phyloP scores from a whole-genome alignment of 1,139 yeast species.

The Geotrichum cucujoidarum region DNA sequence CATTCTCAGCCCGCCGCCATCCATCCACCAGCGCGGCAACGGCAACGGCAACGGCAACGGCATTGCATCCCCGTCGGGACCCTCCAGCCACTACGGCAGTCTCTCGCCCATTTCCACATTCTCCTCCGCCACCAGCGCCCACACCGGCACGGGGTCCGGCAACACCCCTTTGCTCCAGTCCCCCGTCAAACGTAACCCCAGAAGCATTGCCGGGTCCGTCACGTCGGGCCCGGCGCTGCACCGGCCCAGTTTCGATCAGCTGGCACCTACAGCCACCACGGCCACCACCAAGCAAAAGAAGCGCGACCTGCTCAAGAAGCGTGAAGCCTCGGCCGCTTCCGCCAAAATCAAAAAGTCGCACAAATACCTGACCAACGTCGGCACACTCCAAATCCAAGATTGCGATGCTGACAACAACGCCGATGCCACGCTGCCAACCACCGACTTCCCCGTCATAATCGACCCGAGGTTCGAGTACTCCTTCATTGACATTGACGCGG shows the following conservation, averaged over 20 bases:
- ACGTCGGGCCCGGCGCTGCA: no score
- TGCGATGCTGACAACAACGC: background rate
- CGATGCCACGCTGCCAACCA: no score
- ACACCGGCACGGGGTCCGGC: no score
- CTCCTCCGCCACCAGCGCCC: background rate
- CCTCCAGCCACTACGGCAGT: background rate
- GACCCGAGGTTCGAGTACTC: conserved; percentile 18
- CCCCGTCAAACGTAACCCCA: no score
- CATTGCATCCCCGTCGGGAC: background rate
- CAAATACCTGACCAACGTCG: conserved; percentile 7
- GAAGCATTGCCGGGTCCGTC: background rate
- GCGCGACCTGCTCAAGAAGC: conserved; percentile 1
- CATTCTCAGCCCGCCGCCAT: background rate
- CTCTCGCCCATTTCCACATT: conserved; percentile 2
- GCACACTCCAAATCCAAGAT: conserved; percentile 6
- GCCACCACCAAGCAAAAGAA: background rate
- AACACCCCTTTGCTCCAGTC: no score
- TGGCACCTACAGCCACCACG: background rate
- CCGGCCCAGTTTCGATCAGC: background rate
- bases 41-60: background rate
- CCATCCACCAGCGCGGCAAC: background rate
- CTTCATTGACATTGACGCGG: conserved; percentile 16
- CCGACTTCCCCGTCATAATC: conserved; percentile 6
- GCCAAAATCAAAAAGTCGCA: conserved; percentile 1
- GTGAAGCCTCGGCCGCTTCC: background rate